Base-by-base conservation (phyloP, 495 filamentous ascomycete species). In the Jackrogersella minutella region DNA sequence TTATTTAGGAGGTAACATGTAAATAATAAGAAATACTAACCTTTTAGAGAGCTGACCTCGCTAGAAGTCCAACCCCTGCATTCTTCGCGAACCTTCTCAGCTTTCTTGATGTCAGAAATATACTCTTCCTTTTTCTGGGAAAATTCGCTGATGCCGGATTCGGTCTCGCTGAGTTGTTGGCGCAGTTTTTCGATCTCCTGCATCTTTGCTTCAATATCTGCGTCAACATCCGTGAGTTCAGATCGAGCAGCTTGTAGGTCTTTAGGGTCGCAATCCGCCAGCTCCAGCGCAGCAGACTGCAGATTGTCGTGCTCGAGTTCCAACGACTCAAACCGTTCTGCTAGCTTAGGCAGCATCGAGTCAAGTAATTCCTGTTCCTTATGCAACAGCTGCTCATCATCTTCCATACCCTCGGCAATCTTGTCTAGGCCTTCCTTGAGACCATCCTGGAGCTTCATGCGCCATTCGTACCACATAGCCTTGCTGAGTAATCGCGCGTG, bases 401-500 rank as follows among this genome's bases (percentile, higher is more conserved):
- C 78, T 36, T 87, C 83, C 88, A 98, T 90, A 33, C 89, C 91
- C 40, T 90, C 85, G 0, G 83, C 80, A 39, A 91, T 93, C 34
- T 86, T 87, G 31, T 90, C 72, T 1, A 99, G 84, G 1, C 90
- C 92, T 62, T 91, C 87, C 71, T 88, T 91, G 16, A 98, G 81
- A 4, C 91, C 92, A 19, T 91, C 88, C 10, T 97, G 87, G 22
- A 97, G 85, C 68, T 92, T 92, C 87, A 91, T 93, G 30, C 96
- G 91, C 96, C 96, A 99, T 72, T 93, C 89, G 73, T 99, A 98
- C 96, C 96, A 99, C 76, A 92, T 93, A 34, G 87, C 92, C 73
- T 97, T 97, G 79, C 93, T 97, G 10, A 91, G 83, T 4, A 96
- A 81, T 37, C 96, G 81, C 2, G 96, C 91, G 73, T 97, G 88